These are phyloP conservation scores for Choanephora cucurbitarum DNA, from an alignment of 371 early-diverging fungal species.

Conservation along the genomic window DNA sequence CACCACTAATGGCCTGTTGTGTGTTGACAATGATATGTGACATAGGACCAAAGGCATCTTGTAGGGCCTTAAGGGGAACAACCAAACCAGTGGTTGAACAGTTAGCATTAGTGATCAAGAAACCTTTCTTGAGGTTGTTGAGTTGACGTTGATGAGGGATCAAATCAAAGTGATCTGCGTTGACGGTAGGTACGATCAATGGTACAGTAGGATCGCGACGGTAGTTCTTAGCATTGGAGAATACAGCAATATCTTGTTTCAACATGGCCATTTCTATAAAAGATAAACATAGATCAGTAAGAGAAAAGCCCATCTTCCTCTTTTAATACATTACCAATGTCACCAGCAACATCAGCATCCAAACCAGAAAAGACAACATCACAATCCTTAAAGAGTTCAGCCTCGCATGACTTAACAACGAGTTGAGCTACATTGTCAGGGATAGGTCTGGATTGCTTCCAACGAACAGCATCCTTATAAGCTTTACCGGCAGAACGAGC, in stretches of 20 bases:
- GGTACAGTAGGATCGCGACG: slow-evolving; percentile 89
- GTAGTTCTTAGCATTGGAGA: slow-evolving; percentile 96
- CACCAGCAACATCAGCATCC: slow-evolving; percentile 92
- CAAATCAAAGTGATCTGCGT: slow-evolving; percentile 83
- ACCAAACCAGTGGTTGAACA: slow-evolving; percentile 96
- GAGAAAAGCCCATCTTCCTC: background rate
- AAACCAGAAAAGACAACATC: slow-evolving; percentile 93
- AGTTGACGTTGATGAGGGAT: slow-evolving; percentile 74
- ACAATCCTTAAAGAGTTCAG: slow-evolving; percentile 75
- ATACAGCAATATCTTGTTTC: slow-evolving; percentile 81
- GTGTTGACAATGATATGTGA: slow-evolving; percentile 81
- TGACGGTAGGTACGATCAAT: slow-evolving; percentile 91
- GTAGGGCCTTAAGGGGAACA: slow-evolving; percentile 88
- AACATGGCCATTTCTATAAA: slow-evolving; percentile 78
- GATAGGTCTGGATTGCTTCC: slow-evolving; percentile 85
- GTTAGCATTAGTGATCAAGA: slow-evolving; percentile 95
- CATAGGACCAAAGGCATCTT: slow-evolving; percentile 87
- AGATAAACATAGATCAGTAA: background rate
- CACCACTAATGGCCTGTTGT: slow-evolving; percentile 95
- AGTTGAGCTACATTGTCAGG: slow-evolving; percentile 64
- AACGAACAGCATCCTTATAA: slow-evolving; percentile 78
- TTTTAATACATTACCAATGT: slow-evolving; percentile 69
- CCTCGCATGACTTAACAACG: slow-evolving; percentile 75
- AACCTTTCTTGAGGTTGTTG: slow-evolving; percentile 75
- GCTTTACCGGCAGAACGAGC: slow-evolving; percentile 87